Evolutionary conservation across 1,284 basidiomycete genomes (phyloP), one percentile per base, ranked within the genome.

Genomic region (Porodaedalea pini): DNA sequence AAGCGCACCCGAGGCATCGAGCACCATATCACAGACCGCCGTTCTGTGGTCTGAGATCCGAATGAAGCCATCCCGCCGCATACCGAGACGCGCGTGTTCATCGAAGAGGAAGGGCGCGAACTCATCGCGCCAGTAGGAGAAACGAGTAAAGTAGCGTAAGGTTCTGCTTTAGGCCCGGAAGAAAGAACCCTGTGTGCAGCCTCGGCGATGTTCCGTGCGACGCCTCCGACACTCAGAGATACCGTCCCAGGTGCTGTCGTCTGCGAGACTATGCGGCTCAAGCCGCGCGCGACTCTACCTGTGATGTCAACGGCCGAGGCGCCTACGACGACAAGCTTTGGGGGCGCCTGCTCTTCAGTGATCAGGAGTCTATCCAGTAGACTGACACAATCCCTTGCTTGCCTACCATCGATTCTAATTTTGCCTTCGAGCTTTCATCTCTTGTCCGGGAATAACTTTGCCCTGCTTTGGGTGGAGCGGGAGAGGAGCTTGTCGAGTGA

Each of bases 161-260:
- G 69, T 13, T 69, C 58, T 10, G 65, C 65, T 23, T 71, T 63
- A 23, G 72, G 69, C 44, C 67, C 68, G 31, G 76, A 71, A 15
- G 71, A 67, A 29, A 85, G 69, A 6, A 87, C 68, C 21, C 88
- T 79, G 64, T 90, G 83, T 1, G 93, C 82, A 0, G 94, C 92
- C 68, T 97, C 92, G 1, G 95, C 92, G 48, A 99, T 85, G 69
- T 99, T 99, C 23, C 95, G 83, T 0, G 83, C 94, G 2, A 99
- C 97, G 11, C 97, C 97, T 1, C 97, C 97, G 0, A 92, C 75
- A 0, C 89, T 82, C 27, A 95, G 64, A 2, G 75, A 73, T 13
- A 98, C 82, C 2, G 68, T 74, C 7, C 96, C 97, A 0, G 94
- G 92, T 5, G 81, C 79, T 0, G 97, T 99, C 0, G 94, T 90